Percentiles rank a stretch among this genome's conserved stretches.
Evolutionary conservation across 768 basidiomycete species (phyloP).

Genomic region (Panus rudis): DNA sequence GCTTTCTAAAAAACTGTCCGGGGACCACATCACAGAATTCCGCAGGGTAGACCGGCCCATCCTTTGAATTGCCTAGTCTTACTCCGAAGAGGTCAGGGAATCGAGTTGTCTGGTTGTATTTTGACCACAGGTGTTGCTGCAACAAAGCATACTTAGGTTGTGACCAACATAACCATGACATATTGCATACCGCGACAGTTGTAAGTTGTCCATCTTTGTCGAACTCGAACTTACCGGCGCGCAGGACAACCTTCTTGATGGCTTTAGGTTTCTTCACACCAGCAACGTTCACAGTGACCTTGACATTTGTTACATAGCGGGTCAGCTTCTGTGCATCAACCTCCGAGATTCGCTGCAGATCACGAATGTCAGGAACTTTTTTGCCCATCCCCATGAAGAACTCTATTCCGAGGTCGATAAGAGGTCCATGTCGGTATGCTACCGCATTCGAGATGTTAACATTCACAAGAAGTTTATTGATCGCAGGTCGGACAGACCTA

Average conservation of each 20-base stretch:
- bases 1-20: slow-evolving; percentile 11
- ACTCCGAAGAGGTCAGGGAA: slow-evolving; percentile 9
- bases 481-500: slow-evolving; percentile 17
- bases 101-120: background rate
- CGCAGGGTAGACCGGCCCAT: slow-evolving; percentile 8
- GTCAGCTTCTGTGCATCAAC: slow-evolving; percentile 10
- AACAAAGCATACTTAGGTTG: background rate
- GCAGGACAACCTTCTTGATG: slow-evolving; percentile 30
- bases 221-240: slow-evolving; percentile 36
- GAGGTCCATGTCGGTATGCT: background rate
- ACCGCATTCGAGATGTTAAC: slow-evolving; percentile 12
- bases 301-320: slow-evolving; percentile 22
- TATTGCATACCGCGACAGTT: slow-evolving; percentile 33
- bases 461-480: slow-evolving; percentile 10
- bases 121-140: slow-evolving; percentile 4
- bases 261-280: slow-evolving; percentile 21
- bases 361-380: background rate
- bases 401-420: slow-evolving; percentile 1
- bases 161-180: background rate
- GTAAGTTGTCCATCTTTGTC: slow-evolving; percentile 28
- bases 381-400: background rate
- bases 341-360: background rate
- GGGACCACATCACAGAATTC: slow-evolving; percentile 5
- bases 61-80: background rate
- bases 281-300: slow-evolving; percentile 5